Conservation (phyloP, 352 stramenopile species). For the Globisporangium paroecandrum region DNA sequence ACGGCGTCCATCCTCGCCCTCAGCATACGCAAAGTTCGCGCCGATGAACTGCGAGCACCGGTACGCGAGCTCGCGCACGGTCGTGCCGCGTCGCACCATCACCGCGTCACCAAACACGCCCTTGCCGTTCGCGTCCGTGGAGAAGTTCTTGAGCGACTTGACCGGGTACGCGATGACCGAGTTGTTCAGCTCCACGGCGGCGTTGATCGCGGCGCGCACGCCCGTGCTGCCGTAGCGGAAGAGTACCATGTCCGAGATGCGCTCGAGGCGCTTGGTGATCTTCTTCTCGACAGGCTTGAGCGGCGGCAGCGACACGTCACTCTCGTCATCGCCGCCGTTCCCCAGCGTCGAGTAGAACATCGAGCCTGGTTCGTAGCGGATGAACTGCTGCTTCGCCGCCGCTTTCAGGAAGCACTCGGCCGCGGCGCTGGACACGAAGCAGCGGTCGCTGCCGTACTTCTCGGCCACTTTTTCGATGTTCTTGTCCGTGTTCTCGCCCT, state of each 20-base stretch:
- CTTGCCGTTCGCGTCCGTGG: constrained; percentile 59
- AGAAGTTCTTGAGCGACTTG: constrained; percentile 85
- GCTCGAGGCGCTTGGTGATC: constrained; percentile 74
- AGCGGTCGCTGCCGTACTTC: constrained; percentile 85
- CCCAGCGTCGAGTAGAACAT: constrained; percentile 83
- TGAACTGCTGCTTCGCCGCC: constrained; percentile 68
- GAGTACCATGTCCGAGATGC: constrained; percentile 89
- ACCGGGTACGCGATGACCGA: constrained; percentile 84
- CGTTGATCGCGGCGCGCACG: constrained; percentile 84
- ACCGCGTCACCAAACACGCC: constrained; percentile 77
- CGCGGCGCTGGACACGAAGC: constrained; percentile 84
- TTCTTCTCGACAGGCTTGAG: constrained; percentile 78
- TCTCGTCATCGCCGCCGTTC: constrained; percentile 47
- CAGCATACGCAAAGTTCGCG: constrained; percentile 75
- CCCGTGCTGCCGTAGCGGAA: constrained; percentile 87
- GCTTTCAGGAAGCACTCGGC: constrained; percentile 82
- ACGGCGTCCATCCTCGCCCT: constrained; percentile 74
- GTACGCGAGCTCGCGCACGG: constrained; percentile 72
- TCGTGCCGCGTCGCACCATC: constrained; percentile 70
- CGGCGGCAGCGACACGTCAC: constrained; percentile 19
- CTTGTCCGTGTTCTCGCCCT: constrained; percentile 78
- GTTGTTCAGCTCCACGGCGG: constrained; percentile 77
- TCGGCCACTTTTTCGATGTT: constrained; percentile 88
- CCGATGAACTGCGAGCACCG: constrained; percentile 66
- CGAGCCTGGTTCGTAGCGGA: constrained; percentile 82